Evolutionary conservation across 2,329 filamentous ascomycete species (phyloP), one percentile per base, ranked within the genome.

Genomic region (Cercospora nicotianae): DNA sequence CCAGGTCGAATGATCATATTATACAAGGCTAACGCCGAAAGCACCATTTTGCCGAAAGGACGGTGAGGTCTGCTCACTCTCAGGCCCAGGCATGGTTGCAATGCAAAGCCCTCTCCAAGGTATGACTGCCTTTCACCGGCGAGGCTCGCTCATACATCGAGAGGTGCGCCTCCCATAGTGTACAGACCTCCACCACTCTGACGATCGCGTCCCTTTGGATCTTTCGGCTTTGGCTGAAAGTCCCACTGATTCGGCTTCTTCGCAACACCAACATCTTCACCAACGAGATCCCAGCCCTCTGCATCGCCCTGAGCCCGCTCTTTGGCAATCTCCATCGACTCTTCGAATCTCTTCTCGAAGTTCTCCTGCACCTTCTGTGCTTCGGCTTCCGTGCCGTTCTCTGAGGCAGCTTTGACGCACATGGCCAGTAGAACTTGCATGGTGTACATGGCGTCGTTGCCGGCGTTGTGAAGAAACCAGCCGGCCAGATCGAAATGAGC

Each of bases 401-500:
- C 67, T 9, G 51, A 59, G 0, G 83, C 77, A 18, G 83, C 79
- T 55, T 79, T 76, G 72, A 87, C 79, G 42, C 83, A 84, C 68
- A 92, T 85, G 5, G 82, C 87, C 6, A 97, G 78, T 83, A 95
- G 86, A 7, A 88, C 90, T 60, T 71, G 75, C 5, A 78, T 51
- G 1, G 77, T 78, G 67, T 79, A 79, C 28, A 77, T 77, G 1
- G 79, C 79, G 67, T 80, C 79, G 58, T 80, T 80, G 23, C 78
- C 79, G 1, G 77, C 79, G 59, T 80, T 80, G 66, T 80, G 78
- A 2, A 77, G 69, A 63, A 76, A 65, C 76, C 76, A 77, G 23
- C 71, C 72, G 0, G 92, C 94, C 8, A 96, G 86, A 2, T 85
- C 86, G 30, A 97, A 82, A 5, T 90, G 84, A 5, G 79, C 75